These are phyloP conservation scores for Nevesoporus exiguus DNA, from an alignment of 768 basidiomycete species.

Conservation along the genomic window DNA sequence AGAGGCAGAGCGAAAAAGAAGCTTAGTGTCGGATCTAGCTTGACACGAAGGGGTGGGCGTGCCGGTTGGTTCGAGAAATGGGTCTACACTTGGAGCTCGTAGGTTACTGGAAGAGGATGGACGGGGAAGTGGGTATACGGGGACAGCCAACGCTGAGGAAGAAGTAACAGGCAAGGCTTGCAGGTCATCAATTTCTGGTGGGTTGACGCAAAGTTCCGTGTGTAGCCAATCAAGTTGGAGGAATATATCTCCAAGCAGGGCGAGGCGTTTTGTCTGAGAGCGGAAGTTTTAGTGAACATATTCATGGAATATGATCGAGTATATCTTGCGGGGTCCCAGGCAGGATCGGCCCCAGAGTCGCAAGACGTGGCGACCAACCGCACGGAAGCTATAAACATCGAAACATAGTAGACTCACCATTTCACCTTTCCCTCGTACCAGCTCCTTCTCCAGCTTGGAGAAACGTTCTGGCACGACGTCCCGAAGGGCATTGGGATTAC, in stretches of 20 bases:
- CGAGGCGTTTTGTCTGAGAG: slow-evolving; percentile 62
- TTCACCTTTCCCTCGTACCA: slow-evolving; percentile 83
- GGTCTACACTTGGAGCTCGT: slow-evolving; percentile 20
- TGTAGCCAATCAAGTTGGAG: slow-evolving; percentile 81
- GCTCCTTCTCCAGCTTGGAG: slow-evolving; percentile 75
- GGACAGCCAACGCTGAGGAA: slow-evolving; percentile 39
- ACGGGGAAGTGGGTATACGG: slow-evolving; percentile 39
- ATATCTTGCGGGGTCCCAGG: neutral
- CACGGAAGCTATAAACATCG: neutral
- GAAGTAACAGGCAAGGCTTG: slow-evolving; percentile 27
- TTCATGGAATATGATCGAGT: neutral
- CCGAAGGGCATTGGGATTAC: slow-evolving; percentile 41
- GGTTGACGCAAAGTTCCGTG: slow-evolving; percentile 72
- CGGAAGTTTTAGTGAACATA: slow-evolving; percentile 1
- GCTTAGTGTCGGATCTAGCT: slow-evolving; percentile 28
- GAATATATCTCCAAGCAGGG: slow-evolving; percentile 59
- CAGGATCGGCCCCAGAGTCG: neutral
- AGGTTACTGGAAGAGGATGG: slow-evolving; percentile 38
- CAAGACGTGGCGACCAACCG: neutral
- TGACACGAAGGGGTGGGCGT: slow-evolving; percentile 52
- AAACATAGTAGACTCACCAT: slow-evolving; percentile 49
- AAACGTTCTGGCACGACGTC: slow-evolving; percentile 84
- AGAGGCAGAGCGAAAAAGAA: slow-evolving; percentile 36
- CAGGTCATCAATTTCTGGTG: slow-evolving; percentile 53
- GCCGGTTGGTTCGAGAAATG: slow-evolving; percentile 24